Evolutionary conservation across 2,329 filamentous ascomycete species (phyloP).

Genomic region (Eurotiales sp.): DNA sequence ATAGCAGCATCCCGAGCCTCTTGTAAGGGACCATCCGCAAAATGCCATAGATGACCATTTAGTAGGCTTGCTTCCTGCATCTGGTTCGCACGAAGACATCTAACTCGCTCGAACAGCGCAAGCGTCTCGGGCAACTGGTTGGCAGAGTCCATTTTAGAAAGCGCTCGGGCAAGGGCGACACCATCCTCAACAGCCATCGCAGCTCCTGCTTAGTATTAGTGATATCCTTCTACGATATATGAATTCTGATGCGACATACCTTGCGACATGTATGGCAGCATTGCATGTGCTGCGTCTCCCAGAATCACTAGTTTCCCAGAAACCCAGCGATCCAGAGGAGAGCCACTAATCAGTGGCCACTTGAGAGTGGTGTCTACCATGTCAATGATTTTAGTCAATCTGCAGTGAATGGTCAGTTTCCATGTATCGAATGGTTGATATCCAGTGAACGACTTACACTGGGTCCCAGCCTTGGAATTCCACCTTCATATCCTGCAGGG

Average conservation of each 20-base stretch:
- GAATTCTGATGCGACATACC: neutral
- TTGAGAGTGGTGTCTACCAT: constrained; percentile 61
- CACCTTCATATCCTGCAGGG: constrained; percentile 30
- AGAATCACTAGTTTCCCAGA: constrained; percentile 18
- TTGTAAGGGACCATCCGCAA: constrained; percentile 42
- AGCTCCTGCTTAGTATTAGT: constrained; percentile 44
- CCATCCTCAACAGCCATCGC: constrained; percentile 67
- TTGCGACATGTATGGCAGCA: constrained; percentile 55
- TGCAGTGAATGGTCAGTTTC: neutral
- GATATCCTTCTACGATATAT: neutral
- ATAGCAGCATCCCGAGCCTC: constrained; percentile 42
- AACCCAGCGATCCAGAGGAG: constrained; percentile 46
- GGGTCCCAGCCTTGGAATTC: constrained; percentile 65
- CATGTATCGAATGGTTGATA: neutral
- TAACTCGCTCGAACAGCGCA: constrained; percentile 35
- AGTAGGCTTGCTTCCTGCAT: constrained; percentile 46
- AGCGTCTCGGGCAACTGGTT: constrained; percentile 32
- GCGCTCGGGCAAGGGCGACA: constrained; percentile 51
- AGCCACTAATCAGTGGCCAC: constrained; percentile 61
- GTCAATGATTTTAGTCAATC: constrained; percentile 30
- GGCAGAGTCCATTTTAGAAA: constrained; percentile 25
- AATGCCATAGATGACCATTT: constrained; percentile 49
- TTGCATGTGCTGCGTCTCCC: constrained; percentile 62
- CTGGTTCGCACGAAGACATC: constrained; percentile 29
- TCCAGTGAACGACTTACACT: constrained; percentile 27